Conservation (phyloP, 305 asterid species). For the Caryopteris hybrid region DNA sequence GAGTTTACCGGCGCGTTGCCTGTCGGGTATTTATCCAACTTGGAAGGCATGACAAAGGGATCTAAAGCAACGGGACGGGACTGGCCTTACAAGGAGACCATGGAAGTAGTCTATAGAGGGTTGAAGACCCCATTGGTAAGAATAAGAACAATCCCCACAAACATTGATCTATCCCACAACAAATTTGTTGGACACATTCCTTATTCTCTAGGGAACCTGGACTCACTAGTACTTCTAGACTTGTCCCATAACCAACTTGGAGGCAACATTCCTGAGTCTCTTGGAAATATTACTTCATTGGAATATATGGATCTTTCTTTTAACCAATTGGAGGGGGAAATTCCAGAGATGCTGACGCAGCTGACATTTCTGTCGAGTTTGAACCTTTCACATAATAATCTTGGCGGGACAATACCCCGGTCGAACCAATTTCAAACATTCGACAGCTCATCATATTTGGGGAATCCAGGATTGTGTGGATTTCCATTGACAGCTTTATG, state of each 20-base stretch:
- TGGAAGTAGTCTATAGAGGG: conserved; percentile 10
- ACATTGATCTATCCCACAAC: conserved; percentile 31
- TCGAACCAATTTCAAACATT: conserved; percentile 18
- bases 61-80: not conserved
- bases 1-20: conserved; percentile 23
- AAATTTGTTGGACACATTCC: conserved; percentile 24
- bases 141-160: not conserved
- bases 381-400: conserved; percentile 24
- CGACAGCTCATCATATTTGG: conserved; percentile 8
- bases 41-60: conserved; percentile 16
- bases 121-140: not conserved
- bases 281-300: conserved; percentile 10
- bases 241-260: conserved; percentile 24
- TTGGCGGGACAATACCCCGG: conserved; percentile 8
- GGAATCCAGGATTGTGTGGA: conserved; percentile 29
- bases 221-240: conserved; percentile 5
- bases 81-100: conserved; percentile 9
- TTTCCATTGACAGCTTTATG: conserved; percentile 13
- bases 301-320: conserved; percentile 23
- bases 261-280: not conserved
- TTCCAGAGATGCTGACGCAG: conserved; percentile 12
- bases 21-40: not conserved
- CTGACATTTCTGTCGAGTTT: conserved; percentile 16
- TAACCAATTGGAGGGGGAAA: conserved; percentile 22
- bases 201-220: not conserved